phyloP scores from a whole-genome alignment of 23 red algal species.

The Gracilariopsis chorda region DNA sequence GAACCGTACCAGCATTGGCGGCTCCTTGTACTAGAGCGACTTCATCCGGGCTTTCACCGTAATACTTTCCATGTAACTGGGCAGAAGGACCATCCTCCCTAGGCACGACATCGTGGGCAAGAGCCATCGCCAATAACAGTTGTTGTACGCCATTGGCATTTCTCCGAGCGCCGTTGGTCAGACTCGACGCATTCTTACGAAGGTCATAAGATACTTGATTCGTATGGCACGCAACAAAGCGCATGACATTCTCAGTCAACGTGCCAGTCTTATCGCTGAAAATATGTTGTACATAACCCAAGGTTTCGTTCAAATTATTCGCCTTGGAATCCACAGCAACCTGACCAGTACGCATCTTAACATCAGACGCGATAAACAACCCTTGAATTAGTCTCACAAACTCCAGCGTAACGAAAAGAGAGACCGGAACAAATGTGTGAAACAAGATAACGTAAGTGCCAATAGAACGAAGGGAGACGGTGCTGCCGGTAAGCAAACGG shows the following conservation, averaged over 20 bases:
- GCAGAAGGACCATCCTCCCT: neutral
- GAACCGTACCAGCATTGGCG: slow-evolving; percentile 50
- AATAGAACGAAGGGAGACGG: slow-evolving; percentile 38
- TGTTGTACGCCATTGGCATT: slow-evolving; percentile 3
- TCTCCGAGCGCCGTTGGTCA: slow-evolving; percentile 13
- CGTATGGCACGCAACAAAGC: slow-evolving; percentile 64
- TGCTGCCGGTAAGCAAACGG: slow-evolving; percentile 18
- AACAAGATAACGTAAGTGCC: slow-evolving; percentile 90
- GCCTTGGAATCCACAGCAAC: slow-evolving; percentile 35
- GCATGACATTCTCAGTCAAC: slow-evolving; percentile 87
- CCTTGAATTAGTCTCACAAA: slow-evolving; percentile 81
- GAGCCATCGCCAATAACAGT: slow-evolving; percentile 81
- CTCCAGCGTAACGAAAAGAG: slow-evolving; percentile 89
- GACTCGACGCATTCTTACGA: neutral
- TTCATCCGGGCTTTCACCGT: slow-evolving; percentile 89
- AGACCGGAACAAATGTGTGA: slow-evolving; percentile 83
- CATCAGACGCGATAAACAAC: slow-evolving; percentile 69
- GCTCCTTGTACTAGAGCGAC: slow-evolving; percentile 80
- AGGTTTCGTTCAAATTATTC: slow-evolving; percentile 75
- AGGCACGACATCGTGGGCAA: slow-evolving; percentile 88
- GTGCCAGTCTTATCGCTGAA: slow-evolving; percentile 92
- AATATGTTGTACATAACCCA: slow-evolving; percentile 73
- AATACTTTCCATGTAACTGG: slow-evolving; percentile 24
- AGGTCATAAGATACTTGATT: slow-evolving; percentile 58
- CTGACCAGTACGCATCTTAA: slow-evolving; percentile 56